Percentiles rank a stretch among this genome's conserved stretches.
phyloP scores from a whole-genome alignment of 139 green algal genomes.

The Chlamydomonas sp. region DNA sequence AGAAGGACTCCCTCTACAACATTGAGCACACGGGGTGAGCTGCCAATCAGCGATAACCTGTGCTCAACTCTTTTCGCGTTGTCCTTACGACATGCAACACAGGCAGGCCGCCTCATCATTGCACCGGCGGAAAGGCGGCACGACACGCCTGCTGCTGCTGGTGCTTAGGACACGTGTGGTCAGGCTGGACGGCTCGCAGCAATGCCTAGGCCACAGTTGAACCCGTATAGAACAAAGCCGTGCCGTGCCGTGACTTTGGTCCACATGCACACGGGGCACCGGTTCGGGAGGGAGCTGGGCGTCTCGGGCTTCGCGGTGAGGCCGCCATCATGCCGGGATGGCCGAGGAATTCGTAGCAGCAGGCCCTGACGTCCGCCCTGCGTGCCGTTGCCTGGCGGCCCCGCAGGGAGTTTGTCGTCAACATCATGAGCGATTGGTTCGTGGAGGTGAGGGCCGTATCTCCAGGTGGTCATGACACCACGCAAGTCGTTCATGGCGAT shows the following conservation, averaged over 20 bases:
- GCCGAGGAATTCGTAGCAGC: no score
- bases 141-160: background rate
- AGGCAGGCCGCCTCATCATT: background rate
- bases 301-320: no score
- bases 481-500: no score
- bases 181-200: background rate
- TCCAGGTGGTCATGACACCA: no score
- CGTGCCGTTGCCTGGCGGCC: background rate
- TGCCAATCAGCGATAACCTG: background rate
- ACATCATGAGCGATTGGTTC: constrained; percentile 97
- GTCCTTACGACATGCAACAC: background rate
- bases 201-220: background rate
- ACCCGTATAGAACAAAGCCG: background rate
- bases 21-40: constrained; percentile 85
- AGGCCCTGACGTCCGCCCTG: background rate
- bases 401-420: constrained; percentile 88
- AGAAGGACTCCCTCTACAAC: constrained; percentile 94
- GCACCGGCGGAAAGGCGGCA: background rate
- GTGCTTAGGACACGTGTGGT: background rate
- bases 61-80: background rate
- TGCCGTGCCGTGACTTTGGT: no score
- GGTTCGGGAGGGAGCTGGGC: no score
- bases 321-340: no score
- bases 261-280: no score
- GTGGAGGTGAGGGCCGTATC: constrained; percentile 62